These are phyloP conservation scores for Balakata baccata DNA, from an alignment of 345 rosid species.

Conservation along the genomic window DNA sequence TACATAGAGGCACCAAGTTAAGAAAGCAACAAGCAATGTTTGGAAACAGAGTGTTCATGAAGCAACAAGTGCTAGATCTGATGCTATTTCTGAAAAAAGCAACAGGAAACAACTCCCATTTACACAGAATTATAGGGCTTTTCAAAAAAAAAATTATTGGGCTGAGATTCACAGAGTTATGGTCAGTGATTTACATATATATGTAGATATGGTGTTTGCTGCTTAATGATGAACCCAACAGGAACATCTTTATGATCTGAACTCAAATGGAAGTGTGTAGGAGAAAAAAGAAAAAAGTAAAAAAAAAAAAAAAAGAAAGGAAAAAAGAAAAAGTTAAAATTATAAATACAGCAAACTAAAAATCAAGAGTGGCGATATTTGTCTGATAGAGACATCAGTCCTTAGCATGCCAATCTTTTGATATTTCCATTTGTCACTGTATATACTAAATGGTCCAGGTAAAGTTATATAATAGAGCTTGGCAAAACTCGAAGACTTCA, in stretches of 20 bases:
- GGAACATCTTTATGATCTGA: constrained; percentile 16
- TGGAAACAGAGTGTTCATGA: no score
- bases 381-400: constrained; percentile 27
- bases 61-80: no score
- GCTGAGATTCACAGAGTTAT: constrained; percentile 14
- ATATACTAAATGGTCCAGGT: neutral
- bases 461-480: no score
- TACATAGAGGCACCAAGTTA: no score
- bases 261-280: constrained; percentile 38
- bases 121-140: no score
- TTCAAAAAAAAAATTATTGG: no score
- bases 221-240: constrained; percentile 9
- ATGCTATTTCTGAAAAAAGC: no score
- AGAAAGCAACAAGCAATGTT: no score
- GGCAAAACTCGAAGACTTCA: no score
- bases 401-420: constrained; percentile 15
- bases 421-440: neutral
- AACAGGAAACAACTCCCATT: no score
- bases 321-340: constrained; percentile 12
- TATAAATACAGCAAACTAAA: no score
- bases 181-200: neutral
- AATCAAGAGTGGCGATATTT: constrained; percentile 13
- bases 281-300: constrained; percentile 25
- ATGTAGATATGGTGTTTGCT: neutral
- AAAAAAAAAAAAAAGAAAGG: neutral